Conservation (phyloP, 352 stramenopile species). For the Pythium aquatile region DNA sequence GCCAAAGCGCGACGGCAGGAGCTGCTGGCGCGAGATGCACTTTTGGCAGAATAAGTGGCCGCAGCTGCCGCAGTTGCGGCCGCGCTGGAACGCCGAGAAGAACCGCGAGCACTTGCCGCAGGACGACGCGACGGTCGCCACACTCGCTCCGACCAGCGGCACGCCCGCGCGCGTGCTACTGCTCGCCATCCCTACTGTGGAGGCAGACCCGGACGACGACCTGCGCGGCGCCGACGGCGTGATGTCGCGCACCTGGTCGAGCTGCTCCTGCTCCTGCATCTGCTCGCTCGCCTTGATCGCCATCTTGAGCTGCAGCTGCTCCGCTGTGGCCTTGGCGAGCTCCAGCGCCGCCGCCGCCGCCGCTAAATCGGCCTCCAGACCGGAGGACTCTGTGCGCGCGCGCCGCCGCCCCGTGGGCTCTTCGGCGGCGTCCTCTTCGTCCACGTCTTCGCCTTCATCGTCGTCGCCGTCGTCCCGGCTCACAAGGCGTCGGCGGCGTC, state of each 20-base stretch:
- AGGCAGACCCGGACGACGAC: not conserved
- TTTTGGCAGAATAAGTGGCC: constrained; percentile 66
- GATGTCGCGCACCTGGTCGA: constrained; percentile 23
- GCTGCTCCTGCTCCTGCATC: constrained; percentile 37
- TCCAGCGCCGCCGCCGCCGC: constrained; percentile 46
- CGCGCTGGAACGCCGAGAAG: constrained; percentile 72
- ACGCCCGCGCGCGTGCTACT: constrained; percentile 26
- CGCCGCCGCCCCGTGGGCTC: constrained; percentile 15
- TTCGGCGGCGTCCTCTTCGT: constrained; percentile 25
- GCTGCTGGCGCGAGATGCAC: constrained; percentile 50
- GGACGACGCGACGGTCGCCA: constrained; percentile 28
- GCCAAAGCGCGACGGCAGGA: constrained; percentile 61
- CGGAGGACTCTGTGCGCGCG: constrained; percentile 11
- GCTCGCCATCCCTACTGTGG: not conserved
- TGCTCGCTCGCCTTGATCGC: constrained; percentile 46
- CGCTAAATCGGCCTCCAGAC: constrained; percentile 22
- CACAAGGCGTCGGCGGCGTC: not conserved
- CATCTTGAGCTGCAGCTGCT: constrained; percentile 57
- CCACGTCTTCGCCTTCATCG: constrained; percentile 16
- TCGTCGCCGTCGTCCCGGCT: constrained; percentile 5
- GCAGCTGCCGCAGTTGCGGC: constrained; percentile 53
- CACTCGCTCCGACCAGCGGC: constrained; percentile 39
- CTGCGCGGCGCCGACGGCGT: constrained; percentile 2
- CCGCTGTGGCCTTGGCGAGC: constrained; percentile 50
- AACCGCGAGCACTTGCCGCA: constrained; percentile 60